Base-by-base conservation (phyloP, 2,329 filamentous ascomycete species). In the Colletotrichum costaricense region DNA sequence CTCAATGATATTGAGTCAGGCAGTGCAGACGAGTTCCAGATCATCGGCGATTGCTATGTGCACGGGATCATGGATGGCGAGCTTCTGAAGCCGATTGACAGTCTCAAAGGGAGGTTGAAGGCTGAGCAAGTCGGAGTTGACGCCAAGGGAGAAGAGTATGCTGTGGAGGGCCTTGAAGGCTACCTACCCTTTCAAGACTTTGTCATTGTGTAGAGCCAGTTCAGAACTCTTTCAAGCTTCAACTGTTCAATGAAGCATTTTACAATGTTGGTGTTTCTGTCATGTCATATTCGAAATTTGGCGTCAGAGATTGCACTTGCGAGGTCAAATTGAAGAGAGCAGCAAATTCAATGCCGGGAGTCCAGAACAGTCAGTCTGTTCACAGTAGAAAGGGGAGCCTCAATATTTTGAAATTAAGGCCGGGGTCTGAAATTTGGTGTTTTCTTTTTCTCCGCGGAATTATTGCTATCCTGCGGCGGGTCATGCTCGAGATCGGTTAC, bases 11-110 rank as follows among this genome's bases (percentile, higher is more conserved):
- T 16, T 6, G 12, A 4, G 0, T 12, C 11, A 11, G 5, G 12
- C 5, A 28, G 2, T 5, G 19, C 2, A 2, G 33, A 49, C 3
- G 28, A 38, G 4, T 72, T 54, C 30, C 24, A 52, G 3, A 4
- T 63, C 2, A 22, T 72, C 11, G 69, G 69, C 4, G 58, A 72
- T 24, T 72, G 69, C 28, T 63, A 69, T 33, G 30, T 63, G 28
- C 65, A 72, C 11, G 59, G 35, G 1, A 19, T 62, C 3, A 68
- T 68, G 64, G 65, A 72, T 4, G 65, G 69, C 2, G 56, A 68
- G 26, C 8, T 63, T 2, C 19, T 72, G 26, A 38, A 3, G 3
- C 38, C 22, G 22, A 24, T 7, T 0, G 65, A 59, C 12, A 22
- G 38, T 1, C 5, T 63, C 1, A 64, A 58, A 2, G 38, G 46